These are phyloP conservation scores for Alternaria solani DNA, from an alignment of 2,329 filamentous ascomycete species.

Conservation along the genomic window DNA sequence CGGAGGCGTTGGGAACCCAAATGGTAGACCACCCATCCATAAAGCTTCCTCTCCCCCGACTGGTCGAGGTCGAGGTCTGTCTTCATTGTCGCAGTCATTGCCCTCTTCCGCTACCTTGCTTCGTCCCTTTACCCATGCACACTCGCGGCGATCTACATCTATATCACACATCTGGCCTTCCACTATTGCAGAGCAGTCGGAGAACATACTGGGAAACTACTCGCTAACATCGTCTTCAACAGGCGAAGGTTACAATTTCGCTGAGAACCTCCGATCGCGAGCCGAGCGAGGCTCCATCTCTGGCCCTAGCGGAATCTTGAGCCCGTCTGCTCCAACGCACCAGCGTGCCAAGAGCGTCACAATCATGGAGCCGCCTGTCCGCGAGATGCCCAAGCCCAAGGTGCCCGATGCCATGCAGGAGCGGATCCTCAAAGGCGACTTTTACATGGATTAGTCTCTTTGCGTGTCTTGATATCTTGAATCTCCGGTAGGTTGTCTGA, in stretches of 20 bases:
- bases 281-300: constrained; percentile 77
- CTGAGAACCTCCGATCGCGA: constrained; percentile 90
- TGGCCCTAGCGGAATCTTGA: constrained; percentile 46
- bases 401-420: constrained; percentile 92
- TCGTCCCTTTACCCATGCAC: constrained; percentile 31
- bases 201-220: constrained; percentile 54
- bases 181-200: constrained; percentile 43
- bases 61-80: constrained; percentile 66
- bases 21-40: constrained; percentile 66
- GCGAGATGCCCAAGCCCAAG: constrained; percentile 66
- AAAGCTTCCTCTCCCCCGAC: constrained; percentile 61
- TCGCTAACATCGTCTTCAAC: constrained; percentile 70
- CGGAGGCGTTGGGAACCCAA: constrained; percentile 64
- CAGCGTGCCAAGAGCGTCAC: constrained; percentile 75
- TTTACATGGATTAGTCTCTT: constrained; percentile 83
- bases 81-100: constrained; percentile 54
- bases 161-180: constrained; percentile 38
- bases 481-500: constrained; percentile 35
- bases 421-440: constrained; percentile 95
- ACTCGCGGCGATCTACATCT: constrained; percentile 35
- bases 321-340: constrained; percentile 52
- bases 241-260: constrained; percentile 97
- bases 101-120: constrained; percentile 37
- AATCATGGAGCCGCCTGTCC: constrained; percentile 65
- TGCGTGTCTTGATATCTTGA: constrained; percentile 14